Evolutionary conservation across 805 yeast species (phyloP).

Genomic region (Blastobotrys terrestris): DNA sequence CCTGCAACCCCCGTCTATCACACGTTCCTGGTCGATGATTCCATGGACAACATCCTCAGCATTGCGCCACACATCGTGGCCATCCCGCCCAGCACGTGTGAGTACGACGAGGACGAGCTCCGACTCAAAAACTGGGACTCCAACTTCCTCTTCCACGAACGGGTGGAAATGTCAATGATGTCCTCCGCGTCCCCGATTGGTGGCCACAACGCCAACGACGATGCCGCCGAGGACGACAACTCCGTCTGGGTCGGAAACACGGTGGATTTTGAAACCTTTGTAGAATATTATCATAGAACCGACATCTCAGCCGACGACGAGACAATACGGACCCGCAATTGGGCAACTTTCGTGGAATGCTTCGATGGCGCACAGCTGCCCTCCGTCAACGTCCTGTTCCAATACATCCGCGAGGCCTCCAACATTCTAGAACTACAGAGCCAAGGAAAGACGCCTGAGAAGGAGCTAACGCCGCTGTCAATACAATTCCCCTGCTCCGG

Average conservation of each 20-base stretch:
- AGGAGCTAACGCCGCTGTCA: constrained; percentile 14
- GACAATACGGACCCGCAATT: constrained; percentile 17
- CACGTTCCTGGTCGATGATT: constrained; percentile 18
- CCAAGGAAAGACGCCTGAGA: constrained; percentile 1
- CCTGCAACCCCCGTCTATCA: constrained; percentile 10
- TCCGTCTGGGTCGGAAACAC: constrained; percentile 80
- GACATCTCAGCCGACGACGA: constrained; percentile 4
- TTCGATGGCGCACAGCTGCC: constrained; percentile 25
- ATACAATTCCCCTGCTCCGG: constrained; percentile 79
- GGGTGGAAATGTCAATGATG: constrained; percentile 78
- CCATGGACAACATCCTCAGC: constrained; percentile 15
- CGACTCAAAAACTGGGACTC: constrained; percentile 28
- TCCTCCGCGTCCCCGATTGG: constrained; percentile 63
- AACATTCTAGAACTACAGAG: constrained; percentile 2
- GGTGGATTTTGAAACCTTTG: constrained; percentile 45
- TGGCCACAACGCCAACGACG: not conserved
- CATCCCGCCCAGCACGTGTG: constrained; percentile 16
- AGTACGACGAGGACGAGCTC: constrained; percentile 18
- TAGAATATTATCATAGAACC: constrained; percentile 8
- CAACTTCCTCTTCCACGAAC: constrained; percentile 65
- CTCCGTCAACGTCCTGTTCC: constrained; percentile 16
- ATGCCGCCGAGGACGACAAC: constrained; percentile 14
- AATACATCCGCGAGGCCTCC: constrained; percentile 20
- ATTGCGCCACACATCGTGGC: constrained; percentile 22
- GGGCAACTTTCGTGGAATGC: constrained; percentile 34